Evolutionary conservation across 2,329 filamentous ascomycete species (phyloP).

Genomic region (Trichoderma sp.): DNA sequence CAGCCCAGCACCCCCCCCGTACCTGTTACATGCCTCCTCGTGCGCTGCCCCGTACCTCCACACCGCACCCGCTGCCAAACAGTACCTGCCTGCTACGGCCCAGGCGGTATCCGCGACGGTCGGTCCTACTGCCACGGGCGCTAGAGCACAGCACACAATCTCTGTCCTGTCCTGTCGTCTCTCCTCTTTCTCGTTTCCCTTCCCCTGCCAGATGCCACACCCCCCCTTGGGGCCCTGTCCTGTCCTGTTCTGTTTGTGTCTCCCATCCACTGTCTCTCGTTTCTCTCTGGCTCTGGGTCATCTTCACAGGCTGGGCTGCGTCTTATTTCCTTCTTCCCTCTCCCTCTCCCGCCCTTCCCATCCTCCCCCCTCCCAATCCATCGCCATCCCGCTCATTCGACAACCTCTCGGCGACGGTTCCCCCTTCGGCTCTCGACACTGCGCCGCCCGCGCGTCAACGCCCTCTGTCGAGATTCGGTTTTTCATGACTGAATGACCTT

Average conservation of each 20-base stretch:
- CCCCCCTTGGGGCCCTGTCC: constrained; percentile 23
- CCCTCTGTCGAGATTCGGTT: constrained; percentile 23
- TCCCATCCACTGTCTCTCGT: constrained; percentile 28
- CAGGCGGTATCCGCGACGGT: not conserved
- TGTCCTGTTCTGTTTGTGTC: constrained; percentile 28
- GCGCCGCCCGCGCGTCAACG: constrained; percentile 27
- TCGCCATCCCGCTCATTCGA: constrained; percentile 28
- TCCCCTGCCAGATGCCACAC: constrained; percentile 21
- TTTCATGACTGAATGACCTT: constrained; percentile 29
- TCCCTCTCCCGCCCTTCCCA: constrained; percentile 28
- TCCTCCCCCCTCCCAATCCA: constrained; percentile 30
- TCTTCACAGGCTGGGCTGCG: constrained; percentile 26
- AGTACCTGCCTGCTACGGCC: not conserved
- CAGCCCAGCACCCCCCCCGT: not conserved
- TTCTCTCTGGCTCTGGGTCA: constrained; percentile 31
- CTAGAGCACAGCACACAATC: constrained; percentile 6
- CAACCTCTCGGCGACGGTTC: constrained; percentile 32
- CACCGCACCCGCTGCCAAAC: not conserved
- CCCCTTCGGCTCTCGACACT: constrained; percentile 30
- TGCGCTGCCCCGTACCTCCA: not conserved
- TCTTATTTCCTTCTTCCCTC: constrained; percentile 27
- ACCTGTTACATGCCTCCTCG: not conserved
- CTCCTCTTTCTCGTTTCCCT: constrained; percentile 18
- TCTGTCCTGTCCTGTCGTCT: constrained; percentile 14
- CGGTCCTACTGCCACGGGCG: constrained; percentile 4